A percentile compares a stretch with the other conserved stretches of the same genome.
Evolutionary conservation across 306 rosid species (phyloP).

Genomic region (Begonia fuchsioides): DNA sequence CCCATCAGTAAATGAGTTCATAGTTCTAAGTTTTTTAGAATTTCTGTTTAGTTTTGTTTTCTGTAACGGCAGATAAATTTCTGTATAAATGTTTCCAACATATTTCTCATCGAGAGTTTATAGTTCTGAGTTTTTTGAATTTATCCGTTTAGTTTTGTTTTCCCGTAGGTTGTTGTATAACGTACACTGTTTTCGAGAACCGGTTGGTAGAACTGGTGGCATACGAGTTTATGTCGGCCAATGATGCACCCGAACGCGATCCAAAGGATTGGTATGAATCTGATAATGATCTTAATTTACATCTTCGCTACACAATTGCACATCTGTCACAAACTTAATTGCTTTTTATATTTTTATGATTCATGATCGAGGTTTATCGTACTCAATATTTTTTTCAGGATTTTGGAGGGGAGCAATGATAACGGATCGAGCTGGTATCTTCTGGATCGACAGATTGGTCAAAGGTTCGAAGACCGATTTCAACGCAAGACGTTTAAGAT

Average conservation of each 20-base stretch:
- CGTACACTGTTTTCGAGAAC: conserved; percentile 34
- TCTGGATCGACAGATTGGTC: conserved; percentile 53
- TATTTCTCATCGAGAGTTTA: too few relatives aligned
- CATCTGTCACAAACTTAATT: too few relatives aligned
- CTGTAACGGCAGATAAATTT: too few relatives aligned
- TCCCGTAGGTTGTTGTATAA: conserved; percentile 70
- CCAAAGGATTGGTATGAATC: conserved; percentile 72
- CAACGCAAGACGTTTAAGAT: conserved; percentile 45
- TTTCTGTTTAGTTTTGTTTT: too few relatives aligned
- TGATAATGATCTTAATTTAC: background rate
- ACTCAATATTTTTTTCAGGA: conserved; percentile 29
- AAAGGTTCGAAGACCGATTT: conserved; percentile 48
- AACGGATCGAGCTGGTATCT: conserved; percentile 58
- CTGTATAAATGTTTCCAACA: too few relatives aligned
- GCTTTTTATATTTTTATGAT: too few relatives aligned
- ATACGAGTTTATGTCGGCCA: conserved; percentile 90
- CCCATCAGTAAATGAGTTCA: too few relatives aligned
- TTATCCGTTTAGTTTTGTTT: too few relatives aligned
- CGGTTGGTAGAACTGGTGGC: conserved; percentile 60
- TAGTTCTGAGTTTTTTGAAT: too few relatives aligned
- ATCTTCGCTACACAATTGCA: too few relatives aligned
- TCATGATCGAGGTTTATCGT: too few relatives aligned
- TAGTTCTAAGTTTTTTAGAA: too few relatives aligned
- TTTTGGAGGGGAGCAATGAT: conserved; percentile 77
- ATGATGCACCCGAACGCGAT: conserved; percentile 94